A percentile compares a stretch with the other conserved stretches of the same genome.
Conservation (phyloP, 176 grass and related monocot species). For the Triticum dicoccoides region DNA sequence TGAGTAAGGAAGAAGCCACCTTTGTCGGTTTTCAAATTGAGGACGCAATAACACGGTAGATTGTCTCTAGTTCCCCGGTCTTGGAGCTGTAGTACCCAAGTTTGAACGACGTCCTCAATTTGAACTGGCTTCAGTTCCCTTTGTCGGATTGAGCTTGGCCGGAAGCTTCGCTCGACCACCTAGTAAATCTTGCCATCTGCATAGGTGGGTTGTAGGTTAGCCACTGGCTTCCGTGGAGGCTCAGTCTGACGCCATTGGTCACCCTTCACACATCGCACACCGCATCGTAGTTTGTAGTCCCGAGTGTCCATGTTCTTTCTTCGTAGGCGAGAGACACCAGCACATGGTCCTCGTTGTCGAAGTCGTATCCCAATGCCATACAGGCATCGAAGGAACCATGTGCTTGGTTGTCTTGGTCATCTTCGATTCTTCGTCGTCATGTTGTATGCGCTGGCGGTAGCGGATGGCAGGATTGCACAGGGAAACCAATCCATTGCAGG, state of each 20-base stretch:
- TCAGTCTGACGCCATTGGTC: neutral
- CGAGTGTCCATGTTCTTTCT: neutral
- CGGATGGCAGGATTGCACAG: neutral
- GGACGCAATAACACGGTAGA: neutral
- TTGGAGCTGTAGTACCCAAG: neutral
- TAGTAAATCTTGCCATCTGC: neutral
- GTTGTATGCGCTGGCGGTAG: neutral
- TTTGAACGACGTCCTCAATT: too few relatives aligned
- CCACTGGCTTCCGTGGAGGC: neutral
- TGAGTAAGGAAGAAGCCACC: too few relatives aligned
- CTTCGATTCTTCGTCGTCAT: neutral
- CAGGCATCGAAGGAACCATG: neutral
- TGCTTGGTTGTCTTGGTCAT: neutral
- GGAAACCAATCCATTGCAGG: neutral
- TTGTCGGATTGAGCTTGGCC: too few relatives aligned
- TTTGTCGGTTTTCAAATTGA: too few relatives aligned
- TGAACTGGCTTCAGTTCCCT: too few relatives aligned
- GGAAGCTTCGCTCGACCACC: neutral
- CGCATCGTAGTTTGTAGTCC: neutral
- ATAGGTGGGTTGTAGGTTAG: neutral
- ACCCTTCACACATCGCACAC: neutral
- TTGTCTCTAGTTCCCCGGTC: neutral
- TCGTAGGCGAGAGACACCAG: neutral
- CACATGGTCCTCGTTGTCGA: neutral
- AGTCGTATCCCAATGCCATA: neutral